Evolutionary conservation across 176 grass and related monocot genomes (phyloP), one percentile per base, ranked within the genome.

Genomic region (Carex littledalei): DNA sequence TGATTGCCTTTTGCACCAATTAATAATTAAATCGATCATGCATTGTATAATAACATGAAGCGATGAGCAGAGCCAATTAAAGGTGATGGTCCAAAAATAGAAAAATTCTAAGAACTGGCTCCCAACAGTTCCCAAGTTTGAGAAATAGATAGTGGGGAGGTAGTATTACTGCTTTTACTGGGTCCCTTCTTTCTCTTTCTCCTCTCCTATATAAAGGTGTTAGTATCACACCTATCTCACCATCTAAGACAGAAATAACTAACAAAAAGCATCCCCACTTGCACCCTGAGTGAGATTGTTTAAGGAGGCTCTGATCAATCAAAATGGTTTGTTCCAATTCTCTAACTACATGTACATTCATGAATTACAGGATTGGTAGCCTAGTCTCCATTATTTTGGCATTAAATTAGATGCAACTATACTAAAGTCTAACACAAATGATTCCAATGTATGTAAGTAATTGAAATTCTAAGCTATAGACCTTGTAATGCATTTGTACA

Each of bases 151-250:
- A 29, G 29, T 29, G 29, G 29, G 29, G 29, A 29, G 29, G 29
- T 29, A 29, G 29, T 29, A 29, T 29, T 29, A 29, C 29, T 29
- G 29, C 29, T 29, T 29, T 29, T 29, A 29, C 29, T 29, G 29
- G 29, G 29, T 29, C 29, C 29, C 29, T 29, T 29, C 34, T 35
- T 35, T 35, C 34, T 35, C 34, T 41, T 8, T n/a, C 59, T 52
- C 81, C 10, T 66, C 68, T 63, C 81, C 63, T 83, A 83, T 83
- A 83, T 83, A 83, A 80, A 68, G 58, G 5, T 57, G 35, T 14
- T 26, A 50, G 41, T 83, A 67, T 21, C 17, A 45, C 34, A 52
- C 16, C 62, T 67, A 8, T 24, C 21, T 83, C 45, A 9, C 49
- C 81, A 83, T 53, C 61, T 31, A 83, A 83, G 81, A 8, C 13